Evolutionary conservation across 441 rosid species (phyloP).

Genomic region (Jatropha podagrica): DNA sequence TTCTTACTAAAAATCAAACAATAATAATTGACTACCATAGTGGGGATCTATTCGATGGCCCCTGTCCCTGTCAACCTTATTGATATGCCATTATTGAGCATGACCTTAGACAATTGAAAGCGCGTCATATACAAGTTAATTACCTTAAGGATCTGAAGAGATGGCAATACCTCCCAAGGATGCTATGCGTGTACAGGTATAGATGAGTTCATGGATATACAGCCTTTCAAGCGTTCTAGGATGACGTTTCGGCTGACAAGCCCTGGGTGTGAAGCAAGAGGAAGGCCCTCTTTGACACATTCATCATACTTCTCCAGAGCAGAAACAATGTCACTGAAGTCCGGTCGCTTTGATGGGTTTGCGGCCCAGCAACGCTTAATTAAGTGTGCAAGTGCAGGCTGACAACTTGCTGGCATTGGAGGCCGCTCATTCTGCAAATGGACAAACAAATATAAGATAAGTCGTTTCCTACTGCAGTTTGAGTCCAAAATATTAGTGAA

Average conservation of each 20-base stretch:
- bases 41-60: not conserved
- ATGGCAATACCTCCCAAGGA: slow-evolving; percentile 20
- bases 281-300: slow-evolving; percentile 86
- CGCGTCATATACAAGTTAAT: slow-evolving; percentile 32
- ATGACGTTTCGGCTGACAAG: slow-evolving; percentile 62
- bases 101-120: slow-evolving; percentile 20
- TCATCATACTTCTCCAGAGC: slow-evolving; percentile 80
- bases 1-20: not conserved
- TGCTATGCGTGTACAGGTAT: slow-evolving; percentile 75
- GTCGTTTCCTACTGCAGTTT: not conserved
- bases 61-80: not conserved
- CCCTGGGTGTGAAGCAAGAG: slow-evolving; percentile 69
- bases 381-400: slow-evolving; percentile 81
- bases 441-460: not conserved
- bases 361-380: slow-evolving; percentile 92
- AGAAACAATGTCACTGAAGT: slow-evolving; percentile 82
- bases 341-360: slow-evolving; percentile 85
- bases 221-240: slow-evolving; percentile 70
- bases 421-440: slow-evolving; percentile 81
- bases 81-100: slow-evolving; percentile 23
- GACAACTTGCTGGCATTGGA: slow-evolving; percentile 87
- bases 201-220: slow-evolving; percentile 68
- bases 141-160: not conserved
- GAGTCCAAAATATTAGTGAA: not conserved
- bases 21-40: not conserved